A percentile compares a stretch with the other conserved stretches of the same genome.
Evolutionary conservation across 441 rosid genomes (phyloP).

Genomic region (Corymbia calophylla): DNA sequence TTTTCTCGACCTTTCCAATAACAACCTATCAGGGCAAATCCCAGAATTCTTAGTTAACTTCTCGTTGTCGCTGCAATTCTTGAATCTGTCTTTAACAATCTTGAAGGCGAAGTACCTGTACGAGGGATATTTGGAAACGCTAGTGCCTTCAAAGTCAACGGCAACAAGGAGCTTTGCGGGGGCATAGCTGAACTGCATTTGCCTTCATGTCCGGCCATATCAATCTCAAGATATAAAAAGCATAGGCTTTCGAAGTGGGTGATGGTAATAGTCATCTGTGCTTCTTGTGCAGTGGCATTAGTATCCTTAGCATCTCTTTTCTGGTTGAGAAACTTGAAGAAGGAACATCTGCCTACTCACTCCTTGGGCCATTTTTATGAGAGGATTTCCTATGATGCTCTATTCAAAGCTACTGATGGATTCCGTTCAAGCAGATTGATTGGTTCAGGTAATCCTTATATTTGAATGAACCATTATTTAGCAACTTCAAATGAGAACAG

Average conservation of each 20-base stretch:
- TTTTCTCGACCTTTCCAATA: neutral
- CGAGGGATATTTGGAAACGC: neutral
- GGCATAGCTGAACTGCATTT: neutral
- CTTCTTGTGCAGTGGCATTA: neutral
- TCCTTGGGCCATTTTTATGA: neutral
- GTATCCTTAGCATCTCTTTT: neutral
- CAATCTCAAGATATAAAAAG: neutral
- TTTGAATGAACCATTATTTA: neutral
- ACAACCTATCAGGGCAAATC: conserved; percentile 1
- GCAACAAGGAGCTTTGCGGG: neutral
- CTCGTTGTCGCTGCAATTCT: neutral
- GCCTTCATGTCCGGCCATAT: neutral
- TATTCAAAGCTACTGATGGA: neutral
- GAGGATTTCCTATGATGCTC: neutral
- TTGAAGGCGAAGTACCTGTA: neutral
- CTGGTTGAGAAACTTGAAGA: neutral
- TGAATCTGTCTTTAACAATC: neutral
- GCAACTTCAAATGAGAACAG: neutral
- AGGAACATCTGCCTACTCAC: neutral
- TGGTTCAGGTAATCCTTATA: neutral
- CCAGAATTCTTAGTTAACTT: neutral
- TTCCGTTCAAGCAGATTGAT: neutral
- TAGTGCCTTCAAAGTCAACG: neutral
- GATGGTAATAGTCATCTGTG: neutral
- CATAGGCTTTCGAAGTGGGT: neutral